These are phyloP conservation scores for Metarhizium rileyi DNA, from an alignment of 2,329 filamentous ascomycete genomes.

Conservation along the genomic window DNA sequence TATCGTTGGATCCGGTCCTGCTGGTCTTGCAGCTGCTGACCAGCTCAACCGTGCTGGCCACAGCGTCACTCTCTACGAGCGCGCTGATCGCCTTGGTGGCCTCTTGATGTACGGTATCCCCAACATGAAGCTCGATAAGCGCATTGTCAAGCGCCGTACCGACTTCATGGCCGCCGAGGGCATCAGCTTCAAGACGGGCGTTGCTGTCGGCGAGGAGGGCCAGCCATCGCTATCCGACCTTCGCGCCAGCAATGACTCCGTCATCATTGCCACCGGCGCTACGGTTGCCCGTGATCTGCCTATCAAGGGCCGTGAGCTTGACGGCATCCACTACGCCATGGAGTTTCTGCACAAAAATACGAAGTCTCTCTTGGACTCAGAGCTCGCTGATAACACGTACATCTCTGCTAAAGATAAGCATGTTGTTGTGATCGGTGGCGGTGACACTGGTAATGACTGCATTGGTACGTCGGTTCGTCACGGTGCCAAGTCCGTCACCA, in stretches of 20 bases:
- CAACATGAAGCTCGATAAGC: constrained; percentile 99
- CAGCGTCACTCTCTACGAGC: constrained; percentile 82
- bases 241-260: constrained; percentile 65
- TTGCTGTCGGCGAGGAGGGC: constrained; percentile 67
- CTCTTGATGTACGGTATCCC: constrained; percentile 97
- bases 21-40: constrained; percentile 82
- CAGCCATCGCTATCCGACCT: constrained; percentile 56
- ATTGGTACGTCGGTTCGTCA: constrained; percentile 95
- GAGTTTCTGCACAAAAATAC: constrained; percentile 96
- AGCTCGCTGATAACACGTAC: constrained; percentile 73
- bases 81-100: constrained; percentile 80
- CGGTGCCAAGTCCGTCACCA: constrained; percentile 89
- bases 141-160: constrained; percentile 87
- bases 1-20: constrained; percentile 83
- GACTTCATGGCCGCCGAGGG: constrained; percentile 92
- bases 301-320: constrained; percentile 77
- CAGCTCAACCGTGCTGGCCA: constrained; percentile 93
- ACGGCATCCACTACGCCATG: constrained; percentile 94
- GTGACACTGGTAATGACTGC: constrained; percentile 96
- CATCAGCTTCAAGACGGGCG: constrained; percentile 68
- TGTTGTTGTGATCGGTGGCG: constrained; percentile 92
- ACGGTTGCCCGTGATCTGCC: constrained; percentile 89
- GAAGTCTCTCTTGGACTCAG: constrained; percentile 90
- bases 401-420: constrained; percentile 94
- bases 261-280: constrained; percentile 84